A percentile compares a stretch with the other conserved stretches of the same genome.
Conservation (phyloP, 805 yeast species). For the Ogataea ganodermae region DNA sequence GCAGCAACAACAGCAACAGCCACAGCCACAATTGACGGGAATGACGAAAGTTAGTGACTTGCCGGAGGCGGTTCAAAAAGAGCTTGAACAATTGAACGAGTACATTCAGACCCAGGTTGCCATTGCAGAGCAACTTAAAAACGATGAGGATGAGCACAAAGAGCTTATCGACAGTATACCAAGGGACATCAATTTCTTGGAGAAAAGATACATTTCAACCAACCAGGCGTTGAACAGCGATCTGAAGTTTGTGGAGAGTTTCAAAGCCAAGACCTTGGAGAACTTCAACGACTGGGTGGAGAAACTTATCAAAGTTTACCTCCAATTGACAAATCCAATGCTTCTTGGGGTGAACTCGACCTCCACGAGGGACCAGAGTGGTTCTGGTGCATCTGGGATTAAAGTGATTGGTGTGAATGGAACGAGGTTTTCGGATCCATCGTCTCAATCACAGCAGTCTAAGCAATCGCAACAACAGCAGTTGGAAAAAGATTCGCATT, state of each 20-base stretch:
- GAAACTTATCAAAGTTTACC: conserved; percentile 37
- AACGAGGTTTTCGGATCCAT: conserved; percentile 23
- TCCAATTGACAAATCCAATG: conserved; percentile 40
- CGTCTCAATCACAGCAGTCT: conserved; percentile 22
- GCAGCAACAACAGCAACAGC: conserved; percentile 38
- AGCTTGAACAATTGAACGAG: conserved; percentile 68
- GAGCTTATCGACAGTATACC: conserved; percentile 71
- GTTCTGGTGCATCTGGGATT: conserved; percentile 25
- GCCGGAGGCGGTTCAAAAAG: conserved; percentile 68
- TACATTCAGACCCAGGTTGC: conserved; percentile 74
- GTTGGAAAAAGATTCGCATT: conserved; percentile 38
- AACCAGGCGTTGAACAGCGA: conserved; percentile 62
- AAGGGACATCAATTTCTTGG: conserved; percentile 65
- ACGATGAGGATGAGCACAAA: conserved; percentile 61
- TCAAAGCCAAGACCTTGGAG: conserved; percentile 43
- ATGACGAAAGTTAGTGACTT: conserved; percentile 76
- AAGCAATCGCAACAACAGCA: conserved; percentile 37
- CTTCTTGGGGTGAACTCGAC: conserved; percentile 21
- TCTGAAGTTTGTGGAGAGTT: conserved; percentile 44
- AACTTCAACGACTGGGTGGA: conserved; percentile 42
- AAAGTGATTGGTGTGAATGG: conserved; percentile 36
- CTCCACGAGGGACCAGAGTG: conserved; percentile 22
- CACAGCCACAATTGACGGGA: conserved; percentile 57
- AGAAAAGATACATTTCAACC: conserved; percentile 60
- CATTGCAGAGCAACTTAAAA: conserved; percentile 66